Percentiles rank a stretch among this genome's conserved stretches.
Conservation (phyloP, 2,329 filamentous ascomycete genomes). For the Tolypocladium nubicola region DNA sequence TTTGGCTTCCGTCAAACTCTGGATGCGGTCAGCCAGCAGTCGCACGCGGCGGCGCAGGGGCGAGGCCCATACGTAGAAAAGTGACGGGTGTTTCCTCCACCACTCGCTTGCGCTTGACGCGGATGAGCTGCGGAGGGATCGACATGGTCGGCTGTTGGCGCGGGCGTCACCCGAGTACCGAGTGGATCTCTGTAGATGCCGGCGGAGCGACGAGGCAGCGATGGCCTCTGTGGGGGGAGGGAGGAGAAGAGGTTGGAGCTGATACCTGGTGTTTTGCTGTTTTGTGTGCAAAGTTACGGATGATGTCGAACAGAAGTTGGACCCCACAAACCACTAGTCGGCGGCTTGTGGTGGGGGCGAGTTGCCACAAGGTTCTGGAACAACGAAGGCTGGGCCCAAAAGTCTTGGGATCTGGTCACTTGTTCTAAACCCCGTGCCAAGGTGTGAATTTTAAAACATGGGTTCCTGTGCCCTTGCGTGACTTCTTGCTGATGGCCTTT, state of each 20-base stretch:
- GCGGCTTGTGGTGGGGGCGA: not conserved
- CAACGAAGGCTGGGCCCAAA: no score
- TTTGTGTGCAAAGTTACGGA: not conserved
- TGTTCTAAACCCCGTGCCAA: no score
- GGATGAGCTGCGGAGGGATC: conserved; percentile 46
- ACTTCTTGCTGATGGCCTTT: no score
- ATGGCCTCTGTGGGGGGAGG: not conserved
- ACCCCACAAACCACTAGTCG: not conserved
- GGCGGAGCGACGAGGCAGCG: not conserved
- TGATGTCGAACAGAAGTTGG: not conserved
- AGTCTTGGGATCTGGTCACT: no score
- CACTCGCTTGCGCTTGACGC: conserved; percentile 50
- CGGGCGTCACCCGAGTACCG: not conserved
- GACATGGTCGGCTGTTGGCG: conserved; percentile 31
- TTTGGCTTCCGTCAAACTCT: conserved; percentile 43
- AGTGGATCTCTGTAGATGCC: not conserved
- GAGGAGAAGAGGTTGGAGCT: not conserved
- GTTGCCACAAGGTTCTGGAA: not conserved
- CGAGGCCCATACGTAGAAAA: conserved; percentile 34
- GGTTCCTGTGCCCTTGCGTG: no score
- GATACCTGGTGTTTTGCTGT: not conserved
- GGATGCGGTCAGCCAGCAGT: conserved; percentile 5
- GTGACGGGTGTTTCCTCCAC: conserved; percentile 42
- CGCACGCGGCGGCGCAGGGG: conserved; percentile 4
- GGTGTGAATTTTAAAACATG: no score